phyloP scores from a whole-genome alignment of 192 early-diverging fungal genomes.

The Spizellomyces sp. region DNA sequence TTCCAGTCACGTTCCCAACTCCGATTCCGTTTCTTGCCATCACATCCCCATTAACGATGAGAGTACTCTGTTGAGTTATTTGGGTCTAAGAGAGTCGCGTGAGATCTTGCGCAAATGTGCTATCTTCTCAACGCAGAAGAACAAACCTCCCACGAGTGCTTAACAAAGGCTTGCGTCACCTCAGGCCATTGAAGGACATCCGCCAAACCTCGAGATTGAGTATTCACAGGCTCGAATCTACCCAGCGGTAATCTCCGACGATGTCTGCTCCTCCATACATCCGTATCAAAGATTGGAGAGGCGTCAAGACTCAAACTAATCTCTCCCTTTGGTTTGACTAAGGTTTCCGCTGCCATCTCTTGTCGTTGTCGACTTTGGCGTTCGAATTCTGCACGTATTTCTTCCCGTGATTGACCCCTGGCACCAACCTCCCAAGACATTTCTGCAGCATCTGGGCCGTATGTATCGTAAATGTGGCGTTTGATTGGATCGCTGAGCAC shows the following conservation, averaged over 20 bases:
- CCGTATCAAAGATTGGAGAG: slow-evolving; percentile 42
- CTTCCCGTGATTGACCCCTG: slow-evolving; percentile 33
- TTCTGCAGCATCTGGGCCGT: slow-evolving; percentile 51
- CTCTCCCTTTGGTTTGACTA: slow-evolving; percentile 52
- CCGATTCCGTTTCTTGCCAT: slow-evolving; percentile 67
- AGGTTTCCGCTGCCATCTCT: slow-evolving; percentile 45
- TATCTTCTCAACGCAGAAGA: not conserved
- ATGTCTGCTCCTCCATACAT: slow-evolving; percentile 4
- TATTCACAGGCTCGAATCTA: slow-evolving; percentile 20
- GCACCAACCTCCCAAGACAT: slow-evolving; percentile 51
- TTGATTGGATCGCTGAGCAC: slow-evolving; percentile 50
- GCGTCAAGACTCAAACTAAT: slow-evolving; percentile 55
- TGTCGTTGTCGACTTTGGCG: slow-evolving; percentile 31
- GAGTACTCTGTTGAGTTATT: slow-evolving; percentile 32
- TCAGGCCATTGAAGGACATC: slow-evolving; percentile 30
- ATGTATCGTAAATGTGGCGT: slow-evolving; percentile 59
- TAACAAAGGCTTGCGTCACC: slow-evolving; percentile 41
- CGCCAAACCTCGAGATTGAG: slow-evolving; percentile 7
- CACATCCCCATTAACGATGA: slow-evolving; percentile 47
- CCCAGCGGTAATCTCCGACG: slow-evolving; percentile 15
- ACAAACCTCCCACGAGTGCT: slow-evolving; percentile 59
- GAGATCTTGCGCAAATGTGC: not conserved
- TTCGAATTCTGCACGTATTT: slow-evolving; percentile 53
- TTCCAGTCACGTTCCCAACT: slow-evolving; percentile 76
- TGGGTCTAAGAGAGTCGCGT: slow-evolving; percentile 40